Evolutionary conservation across 345 rosid species (phyloP), one percentile per base, ranked within the genome.

Genomic region (Aurinia saxatilis): DNA sequence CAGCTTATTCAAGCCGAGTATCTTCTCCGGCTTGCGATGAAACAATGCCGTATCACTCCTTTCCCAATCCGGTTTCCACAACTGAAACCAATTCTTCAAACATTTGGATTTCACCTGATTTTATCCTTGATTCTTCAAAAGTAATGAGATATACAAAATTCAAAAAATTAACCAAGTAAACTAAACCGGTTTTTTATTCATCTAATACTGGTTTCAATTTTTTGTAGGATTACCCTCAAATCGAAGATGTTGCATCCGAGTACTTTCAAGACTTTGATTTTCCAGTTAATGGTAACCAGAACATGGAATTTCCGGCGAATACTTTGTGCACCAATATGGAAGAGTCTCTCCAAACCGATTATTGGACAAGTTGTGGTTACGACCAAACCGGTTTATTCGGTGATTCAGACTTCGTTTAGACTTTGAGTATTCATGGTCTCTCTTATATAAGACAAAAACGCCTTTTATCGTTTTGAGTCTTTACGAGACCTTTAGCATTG

Each of bases 41-140:
- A 50, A 44, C 59, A 12, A 65, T 71, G 1, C 71, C 66, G n/a
- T 44, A 35, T 35, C 47, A 54, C 11, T 51, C 73, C 14, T 52
- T 35, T 35, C 17, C 27, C 48, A 62, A 52, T 47, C 74, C 79
- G 41, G 55, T 55, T 59, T 64, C 74, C 30, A 51, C 63, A 4
- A 27, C 4, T 51, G 79, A 45, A 44, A 58, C 64, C 1, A 50
- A 79, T 41, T 69, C 82, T 59, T 71, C 81, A 6, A 74, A 55
- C 64, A 34, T 78, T 51, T 84, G 87, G 90, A 78, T 86, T 65
- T 83, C 91, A 12, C 89, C 89, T 45, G 95, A 84, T 8, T 71
- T 83, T 13, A 84, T 91, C 65, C 87, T 88, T 11, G 95, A 88
- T 54, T 86, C 98, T 65, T 86, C 96, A 13, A 91, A 83, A 87